Conservation (phyloP, 1,139 yeast species). For the Diutina rugosa region DNA sequence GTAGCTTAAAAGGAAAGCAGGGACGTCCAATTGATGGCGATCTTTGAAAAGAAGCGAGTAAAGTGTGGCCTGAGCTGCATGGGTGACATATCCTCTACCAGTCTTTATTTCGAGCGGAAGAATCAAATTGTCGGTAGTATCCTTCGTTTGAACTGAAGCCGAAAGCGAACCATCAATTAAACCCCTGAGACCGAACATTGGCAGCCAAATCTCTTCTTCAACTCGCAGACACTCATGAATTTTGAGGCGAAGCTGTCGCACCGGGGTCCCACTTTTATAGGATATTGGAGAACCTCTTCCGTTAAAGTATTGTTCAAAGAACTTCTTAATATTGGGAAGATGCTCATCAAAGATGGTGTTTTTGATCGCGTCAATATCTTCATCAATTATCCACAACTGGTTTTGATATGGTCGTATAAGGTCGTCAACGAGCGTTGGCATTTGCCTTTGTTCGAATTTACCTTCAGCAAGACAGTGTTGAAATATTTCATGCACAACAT, state of each 20-base stretch:
- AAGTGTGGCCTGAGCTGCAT: conserved; percentile 81
- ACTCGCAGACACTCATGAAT: conserved; percentile 35
- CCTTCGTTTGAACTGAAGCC: conserved; percentile 25
- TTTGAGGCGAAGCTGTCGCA: not conserved
- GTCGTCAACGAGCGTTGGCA: not conserved
- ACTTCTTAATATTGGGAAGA: not conserved
- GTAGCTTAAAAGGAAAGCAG: conserved; percentile 60
- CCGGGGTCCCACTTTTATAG: not conserved
- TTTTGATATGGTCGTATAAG: not conserved
- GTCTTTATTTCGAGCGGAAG: conserved; percentile 87
- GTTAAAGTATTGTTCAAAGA: not conserved
- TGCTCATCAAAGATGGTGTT: not conserved
- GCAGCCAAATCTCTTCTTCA: conserved; percentile 90
- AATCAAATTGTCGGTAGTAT: conserved; percentile 27
- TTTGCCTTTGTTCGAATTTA: not conserved
- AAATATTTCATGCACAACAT: conserved; percentile 64
- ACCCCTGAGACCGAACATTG: conserved; percentile 85
- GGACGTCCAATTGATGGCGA: conserved; percentile 56
- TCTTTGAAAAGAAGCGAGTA: conserved; percentile 74
- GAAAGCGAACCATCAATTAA: conserved; percentile 80
- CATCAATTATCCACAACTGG: not conserved
- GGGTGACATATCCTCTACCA: conserved; percentile 54
- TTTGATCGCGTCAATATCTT: not conserved
- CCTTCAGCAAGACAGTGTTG: conserved; percentile 45
- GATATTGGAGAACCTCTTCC: not conserved